Percentiles rank a stretch among this genome's conserved stretches.
These are phyloP conservation scores for Schizosaccharomyces lindneri DNA, from an alignment of 805 yeast genomes.

Conservation along the genomic window DNA sequence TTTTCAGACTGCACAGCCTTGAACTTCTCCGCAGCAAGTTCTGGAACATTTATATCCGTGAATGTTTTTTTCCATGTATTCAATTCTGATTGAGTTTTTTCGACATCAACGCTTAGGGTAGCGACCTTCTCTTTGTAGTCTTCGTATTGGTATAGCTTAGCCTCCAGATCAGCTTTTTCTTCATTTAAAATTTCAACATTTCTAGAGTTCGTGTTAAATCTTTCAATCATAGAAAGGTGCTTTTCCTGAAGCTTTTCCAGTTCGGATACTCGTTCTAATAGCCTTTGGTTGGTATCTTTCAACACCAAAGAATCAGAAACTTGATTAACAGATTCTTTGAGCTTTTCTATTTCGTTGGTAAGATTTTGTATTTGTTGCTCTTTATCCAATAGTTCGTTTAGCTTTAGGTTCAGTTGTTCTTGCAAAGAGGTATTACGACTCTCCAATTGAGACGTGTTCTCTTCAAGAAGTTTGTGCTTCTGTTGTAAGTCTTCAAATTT, in stretches of 20 bases:
- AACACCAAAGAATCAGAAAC: neutral
- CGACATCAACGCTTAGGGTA: conserved; percentile 24
- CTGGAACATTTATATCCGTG: neutral
- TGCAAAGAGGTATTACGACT: neutral
- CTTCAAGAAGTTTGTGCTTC: neutral
- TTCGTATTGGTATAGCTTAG: conserved; percentile 18
- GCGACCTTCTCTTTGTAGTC: conserved; percentile 21
- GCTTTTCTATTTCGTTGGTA: neutral
- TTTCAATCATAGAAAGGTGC: conserved; percentile 11
- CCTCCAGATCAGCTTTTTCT: conserved; percentile 21
- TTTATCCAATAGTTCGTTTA: neutral
- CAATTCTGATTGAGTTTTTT: conserved; percentile 22
- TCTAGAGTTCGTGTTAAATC: conserved; percentile 21
- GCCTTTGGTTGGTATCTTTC: neutral
- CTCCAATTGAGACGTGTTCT: neutral
- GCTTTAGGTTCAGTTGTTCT: neutral
- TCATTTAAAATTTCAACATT: conserved; percentile 28
- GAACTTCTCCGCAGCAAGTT: neutral
- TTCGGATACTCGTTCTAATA: neutral
- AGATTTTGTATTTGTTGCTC: neutral
- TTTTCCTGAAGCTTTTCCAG: neutral
- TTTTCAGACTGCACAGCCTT: neutral
- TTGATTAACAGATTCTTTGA: neutral
- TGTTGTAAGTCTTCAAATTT: neutral
- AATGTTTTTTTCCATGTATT: neutral